These are phyloP conservation scores for Lepiota brunneoincarnata DNA, from an alignment of 768 basidiomycete genomes.

Conservation along the genomic window DNA sequence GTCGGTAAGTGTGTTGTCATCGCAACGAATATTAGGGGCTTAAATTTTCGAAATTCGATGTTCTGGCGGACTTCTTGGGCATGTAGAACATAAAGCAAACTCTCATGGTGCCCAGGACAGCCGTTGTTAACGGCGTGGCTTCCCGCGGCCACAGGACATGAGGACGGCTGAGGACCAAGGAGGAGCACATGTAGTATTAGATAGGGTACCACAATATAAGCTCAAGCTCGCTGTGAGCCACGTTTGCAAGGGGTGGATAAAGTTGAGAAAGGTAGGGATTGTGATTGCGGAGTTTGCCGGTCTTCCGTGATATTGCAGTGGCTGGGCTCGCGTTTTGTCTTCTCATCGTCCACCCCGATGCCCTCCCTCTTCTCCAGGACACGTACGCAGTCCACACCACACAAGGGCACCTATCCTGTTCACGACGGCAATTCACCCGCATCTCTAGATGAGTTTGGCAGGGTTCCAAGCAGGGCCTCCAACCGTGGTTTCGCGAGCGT, in stretches of 20 bases:
- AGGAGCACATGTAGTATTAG: background rate
- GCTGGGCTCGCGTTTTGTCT: conserved; percentile 23
- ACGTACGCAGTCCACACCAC: conserved; percentile 57
- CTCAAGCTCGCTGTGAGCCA: no score
- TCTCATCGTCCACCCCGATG: conserved; percentile 48
- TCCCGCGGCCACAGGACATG: conserved; percentile 8
- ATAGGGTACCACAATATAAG: no score
- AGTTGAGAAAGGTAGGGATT: no score
- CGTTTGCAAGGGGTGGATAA: no score
- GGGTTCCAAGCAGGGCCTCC: conserved; percentile 47
- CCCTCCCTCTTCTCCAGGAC: conserved; percentile 73
- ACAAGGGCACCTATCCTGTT: conserved; percentile 33
- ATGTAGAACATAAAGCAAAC: background rate
- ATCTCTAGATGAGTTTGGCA: conserved; percentile 64
- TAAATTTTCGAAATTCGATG: background rate
- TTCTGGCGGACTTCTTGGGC: background rate
- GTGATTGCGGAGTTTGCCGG: conserved; percentile 24
- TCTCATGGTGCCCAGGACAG: background rate
- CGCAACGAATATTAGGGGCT: background rate
- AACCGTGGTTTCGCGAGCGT: conserved; percentile 27
- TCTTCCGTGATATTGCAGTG: conserved; percentile 21
- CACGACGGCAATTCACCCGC: conserved; percentile 24
- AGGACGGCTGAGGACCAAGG: background rate
- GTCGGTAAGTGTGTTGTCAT: conserved; percentile 6
- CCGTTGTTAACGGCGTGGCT: conserved; percentile 1